Evolutionary conservation across 176 grass and related monocot genomes (phyloP).

Genomic region (Rhynchospora tenuis): DNA sequence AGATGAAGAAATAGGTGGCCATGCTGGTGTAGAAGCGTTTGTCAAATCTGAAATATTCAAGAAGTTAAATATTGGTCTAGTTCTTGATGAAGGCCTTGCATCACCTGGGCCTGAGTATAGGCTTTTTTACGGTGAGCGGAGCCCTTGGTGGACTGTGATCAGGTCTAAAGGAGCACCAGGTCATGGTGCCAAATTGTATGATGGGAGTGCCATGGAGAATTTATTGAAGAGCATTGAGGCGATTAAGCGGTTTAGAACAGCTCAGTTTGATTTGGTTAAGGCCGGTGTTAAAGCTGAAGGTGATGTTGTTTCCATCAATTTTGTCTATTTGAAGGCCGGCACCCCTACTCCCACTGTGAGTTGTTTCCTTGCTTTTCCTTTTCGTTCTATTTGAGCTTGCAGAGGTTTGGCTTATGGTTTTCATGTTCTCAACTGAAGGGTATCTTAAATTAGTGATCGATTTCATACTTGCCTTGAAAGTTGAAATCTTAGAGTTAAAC

Average conservation of each 20-base stretch:
- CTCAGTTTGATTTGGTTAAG: slow-evolving; percentile 93
- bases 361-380: slow-evolving; percentile 6
- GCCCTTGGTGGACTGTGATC: slow-evolving; percentile 78
- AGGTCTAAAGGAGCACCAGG: slow-evolving; percentile 66
- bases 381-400: neutral
- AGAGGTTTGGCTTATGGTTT: neutral
- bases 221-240: slow-evolving; percentile 86
- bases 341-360: slow-evolving; percentile 75
- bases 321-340: slow-evolving; percentile 83
- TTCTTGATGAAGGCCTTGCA: slow-evolving; percentile 84
- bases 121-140: slow-evolving; percentile 85
- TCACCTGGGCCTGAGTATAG: slow-evolving; percentile 64
- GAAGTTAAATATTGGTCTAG: slow-evolving; percentile 60
- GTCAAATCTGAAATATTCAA: slow-evolving; percentile 56
- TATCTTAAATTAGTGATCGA: neutral
- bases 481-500: neutral
- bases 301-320: slow-evolving; percentile 83
- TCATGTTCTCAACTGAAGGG: neutral
- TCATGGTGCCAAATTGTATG: slow-evolving; percentile 86
- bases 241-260: slow-evolving; percentile 64
- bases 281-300: slow-evolving; percentile 66
- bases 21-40: slow-evolving; percentile 42
- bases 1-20: slow-evolving; percentile 85
- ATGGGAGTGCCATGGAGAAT: slow-evolving; percentile 94
- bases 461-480: neutral